Conservation (phyloP, 345 rosid species). For the Ailanthus altissimus region DNA sequence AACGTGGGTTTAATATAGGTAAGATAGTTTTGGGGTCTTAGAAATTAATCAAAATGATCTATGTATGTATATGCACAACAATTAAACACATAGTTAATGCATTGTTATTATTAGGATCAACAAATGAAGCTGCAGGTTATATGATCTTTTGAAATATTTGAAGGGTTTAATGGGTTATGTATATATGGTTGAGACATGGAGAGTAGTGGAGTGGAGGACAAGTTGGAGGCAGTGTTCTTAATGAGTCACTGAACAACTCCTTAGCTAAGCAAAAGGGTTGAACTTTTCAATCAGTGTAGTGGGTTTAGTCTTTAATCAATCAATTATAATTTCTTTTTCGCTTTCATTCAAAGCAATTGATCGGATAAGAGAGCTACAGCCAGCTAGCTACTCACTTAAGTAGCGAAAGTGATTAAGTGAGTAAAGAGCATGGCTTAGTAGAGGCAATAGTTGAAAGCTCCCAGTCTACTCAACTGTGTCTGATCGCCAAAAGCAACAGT, state of each 20-base stretch:
- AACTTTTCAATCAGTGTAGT: constrained; percentile 23
- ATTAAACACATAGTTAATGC: not conserved
- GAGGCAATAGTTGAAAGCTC: constrained; percentile 15
- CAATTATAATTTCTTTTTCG: constrained; percentile 24
- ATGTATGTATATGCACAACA: not conserved
- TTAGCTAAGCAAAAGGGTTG: constrained; percentile 25
- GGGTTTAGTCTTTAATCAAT: constrained; percentile 31
- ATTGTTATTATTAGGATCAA: too few species aligned
- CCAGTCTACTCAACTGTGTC: constrained; percentile 16
- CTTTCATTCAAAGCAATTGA: constrained; percentile 35
- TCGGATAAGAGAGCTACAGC: not conserved
- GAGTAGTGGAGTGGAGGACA: not conserved
- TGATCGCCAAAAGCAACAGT: constrained; percentile 8
- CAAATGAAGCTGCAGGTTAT: too few species aligned
- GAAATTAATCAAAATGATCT: too few species aligned
- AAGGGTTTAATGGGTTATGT: too few species aligned
- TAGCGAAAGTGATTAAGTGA: constrained; percentile 26
- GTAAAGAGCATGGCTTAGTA: not conserved
- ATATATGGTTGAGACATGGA: not conserved
- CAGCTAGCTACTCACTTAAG: constrained; percentile 26
- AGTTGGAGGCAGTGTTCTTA: not conserved
- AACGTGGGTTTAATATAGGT: too few species aligned
- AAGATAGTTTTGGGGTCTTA: too few species aligned
- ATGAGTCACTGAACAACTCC: constrained; percentile 21
- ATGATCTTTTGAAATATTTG: too few species aligned